A percentile compares a stretch with the other conserved stretches of the same genome.
phyloP scores from a whole-genome alignment of 2,329 filamentous ascomycete species.

The Colletotrichum orbiculare region DNA sequence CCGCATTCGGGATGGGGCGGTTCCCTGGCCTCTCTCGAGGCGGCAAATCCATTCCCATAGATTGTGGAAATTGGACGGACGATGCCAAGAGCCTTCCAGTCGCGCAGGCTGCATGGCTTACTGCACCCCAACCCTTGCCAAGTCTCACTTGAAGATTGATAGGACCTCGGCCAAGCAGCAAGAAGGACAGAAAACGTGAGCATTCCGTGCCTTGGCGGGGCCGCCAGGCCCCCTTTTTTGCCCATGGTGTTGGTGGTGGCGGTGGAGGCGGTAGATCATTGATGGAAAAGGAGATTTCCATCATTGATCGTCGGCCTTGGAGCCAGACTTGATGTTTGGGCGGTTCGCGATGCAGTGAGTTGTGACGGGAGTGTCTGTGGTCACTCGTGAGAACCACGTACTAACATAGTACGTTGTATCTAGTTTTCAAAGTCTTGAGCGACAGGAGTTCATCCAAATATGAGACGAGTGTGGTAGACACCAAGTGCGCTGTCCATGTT shows the following conservation, averaged over 20 bases:
- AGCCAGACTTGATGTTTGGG: not conserved
- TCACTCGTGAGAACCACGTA: not conserved
- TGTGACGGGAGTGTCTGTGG: no score
- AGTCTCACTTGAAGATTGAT: slow-evolving; percentile 18
- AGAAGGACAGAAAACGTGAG: slow-evolving; percentile 9
- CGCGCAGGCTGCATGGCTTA: slow-evolving; percentile 16
- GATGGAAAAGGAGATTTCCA: slow-evolving; percentile 28
- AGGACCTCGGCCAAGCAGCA: slow-evolving; percentile 13
- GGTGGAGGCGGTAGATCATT: slow-evolving; percentile 26
- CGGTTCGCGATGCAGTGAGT: not conserved
- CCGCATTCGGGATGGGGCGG: slow-evolving; percentile 9
- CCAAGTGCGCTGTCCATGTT: no score
- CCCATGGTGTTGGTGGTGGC: not conserved
- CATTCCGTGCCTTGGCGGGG: slow-evolving; percentile 26
- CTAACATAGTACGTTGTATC: not conserved
- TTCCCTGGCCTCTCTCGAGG: not conserved
- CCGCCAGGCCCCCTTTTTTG: slow-evolving; percentile 7
- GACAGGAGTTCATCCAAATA: no score
- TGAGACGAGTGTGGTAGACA: no score
- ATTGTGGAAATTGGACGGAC: slow-evolving; percentile 32
- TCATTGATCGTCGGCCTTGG: slow-evolving; percentile 12
- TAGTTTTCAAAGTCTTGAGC: no score
- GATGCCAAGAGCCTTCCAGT: slow-evolving; percentile 28
- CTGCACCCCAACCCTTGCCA: slow-evolving; percentile 21
- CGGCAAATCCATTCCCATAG: not conserved